Conservation (phyloP, 2,329 filamentous ascomycete species). For the Thelonectria rubi region DNA sequence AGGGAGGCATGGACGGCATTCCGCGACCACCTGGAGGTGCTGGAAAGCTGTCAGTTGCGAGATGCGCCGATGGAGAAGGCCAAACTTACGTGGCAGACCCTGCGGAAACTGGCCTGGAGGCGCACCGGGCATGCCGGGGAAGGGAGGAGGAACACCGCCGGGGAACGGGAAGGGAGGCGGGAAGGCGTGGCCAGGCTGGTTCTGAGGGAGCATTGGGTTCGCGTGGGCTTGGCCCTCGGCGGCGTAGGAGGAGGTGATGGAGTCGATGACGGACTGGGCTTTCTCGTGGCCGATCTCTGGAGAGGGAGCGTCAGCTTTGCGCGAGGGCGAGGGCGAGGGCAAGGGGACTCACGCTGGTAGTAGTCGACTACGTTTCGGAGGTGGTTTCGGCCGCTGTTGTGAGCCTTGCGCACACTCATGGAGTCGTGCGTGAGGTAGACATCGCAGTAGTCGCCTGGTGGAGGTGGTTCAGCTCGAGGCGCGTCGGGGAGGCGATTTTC, state of each 20-base stretch:
- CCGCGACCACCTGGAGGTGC: slow-evolving; percentile 63
- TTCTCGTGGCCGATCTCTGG: slow-evolving; percentile 97
- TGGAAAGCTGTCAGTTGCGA: slow-evolving; percentile 25
- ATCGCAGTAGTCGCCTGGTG: slow-evolving; percentile 91
- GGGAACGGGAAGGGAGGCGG: slow-evolving; percentile 71
- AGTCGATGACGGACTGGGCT: slow-evolving; percentile 97
- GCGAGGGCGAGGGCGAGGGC: neutral
- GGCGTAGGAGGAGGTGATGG: slow-evolving; percentile 94
- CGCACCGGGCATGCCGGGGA: slow-evolving; percentile 60
- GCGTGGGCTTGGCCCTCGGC: slow-evolving; percentile 88
- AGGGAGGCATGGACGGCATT: slow-evolving; percentile 55
- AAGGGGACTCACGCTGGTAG: slow-evolving; percentile 78
- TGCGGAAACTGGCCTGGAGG: slow-evolving; percentile 53
- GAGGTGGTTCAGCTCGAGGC: slow-evolving; percentile 45
- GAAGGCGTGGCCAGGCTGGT: slow-evolving; percentile 66
- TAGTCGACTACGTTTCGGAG: slow-evolving; percentile 98
- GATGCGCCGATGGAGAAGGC: neutral
- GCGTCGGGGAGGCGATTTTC: slow-evolving; percentile 11
- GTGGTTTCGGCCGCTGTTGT: slow-evolving; percentile 97
- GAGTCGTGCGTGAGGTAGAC: slow-evolving; percentile 99
- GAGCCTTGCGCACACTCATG: slow-evolving; percentile 98
- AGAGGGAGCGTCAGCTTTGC: slow-evolving; percentile 22
- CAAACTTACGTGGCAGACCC: slow-evolving; percentile 62
- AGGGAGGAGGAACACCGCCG: slow-evolving; percentile 67
- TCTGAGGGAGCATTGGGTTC: slow-evolving; percentile 83